Conservation (phyloP, 306 rosid species). For the Ormosia emarginata region DNA sequence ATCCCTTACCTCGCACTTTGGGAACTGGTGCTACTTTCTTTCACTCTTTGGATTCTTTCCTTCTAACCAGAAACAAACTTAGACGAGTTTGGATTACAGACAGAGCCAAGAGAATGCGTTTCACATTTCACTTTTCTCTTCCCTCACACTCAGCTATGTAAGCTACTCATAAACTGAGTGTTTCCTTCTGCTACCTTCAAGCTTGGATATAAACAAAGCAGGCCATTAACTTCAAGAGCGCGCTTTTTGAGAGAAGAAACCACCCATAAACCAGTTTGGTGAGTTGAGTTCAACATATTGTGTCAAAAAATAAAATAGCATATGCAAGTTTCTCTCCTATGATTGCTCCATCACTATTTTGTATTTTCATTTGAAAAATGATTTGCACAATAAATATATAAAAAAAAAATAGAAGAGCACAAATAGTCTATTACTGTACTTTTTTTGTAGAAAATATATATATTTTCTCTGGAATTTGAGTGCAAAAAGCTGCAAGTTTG, state of each 20-base stretch:
- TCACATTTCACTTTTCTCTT: conserved; percentile 48
- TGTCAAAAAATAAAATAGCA: not conserved
- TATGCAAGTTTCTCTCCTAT: not conserved
- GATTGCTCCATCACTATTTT: not conserved
- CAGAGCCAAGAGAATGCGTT: not conserved
- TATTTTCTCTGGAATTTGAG: conserved; percentile 23
- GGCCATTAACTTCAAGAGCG: not conserved
- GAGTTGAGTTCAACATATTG: conserved; percentile 25
- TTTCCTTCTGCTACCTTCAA: not conserved
- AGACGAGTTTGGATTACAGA: not conserved
- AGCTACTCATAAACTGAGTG: not conserved
- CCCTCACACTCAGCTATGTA: not conserved
- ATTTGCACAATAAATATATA: not conserved
- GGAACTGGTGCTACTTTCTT: conserved; percentile 33
- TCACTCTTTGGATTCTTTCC: conserved; percentile 44
- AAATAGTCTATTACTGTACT: not conserved
- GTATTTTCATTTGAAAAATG: conserved; percentile 20
- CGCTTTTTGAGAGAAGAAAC: not conserved
- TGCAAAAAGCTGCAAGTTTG: conserved; percentile 5
- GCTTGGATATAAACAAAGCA: not conserved
- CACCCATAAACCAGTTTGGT: conserved; percentile 44
- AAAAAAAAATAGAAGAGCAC: not conserved
- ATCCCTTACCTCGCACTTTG: conserved; percentile 32
- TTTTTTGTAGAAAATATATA: not conserved
- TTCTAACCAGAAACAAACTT: conserved; percentile 25